These are phyloP conservation scores for Termitomyces sp. DNA, from an alignment of 768 basidiomycete genomes.

Conservation along the genomic window DNA sequence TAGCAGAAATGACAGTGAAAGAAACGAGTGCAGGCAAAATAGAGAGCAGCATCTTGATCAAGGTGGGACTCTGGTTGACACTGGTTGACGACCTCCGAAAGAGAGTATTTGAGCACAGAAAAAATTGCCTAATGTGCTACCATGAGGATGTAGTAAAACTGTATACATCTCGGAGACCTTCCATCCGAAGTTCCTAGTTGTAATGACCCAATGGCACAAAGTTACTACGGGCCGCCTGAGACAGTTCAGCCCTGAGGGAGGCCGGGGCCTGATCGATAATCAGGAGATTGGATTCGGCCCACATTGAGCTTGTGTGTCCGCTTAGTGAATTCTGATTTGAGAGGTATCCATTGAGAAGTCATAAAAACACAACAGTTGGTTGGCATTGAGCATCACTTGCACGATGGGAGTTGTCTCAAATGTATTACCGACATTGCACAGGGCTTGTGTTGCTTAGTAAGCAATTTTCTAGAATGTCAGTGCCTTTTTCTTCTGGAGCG, in stretches of 20 bases:
- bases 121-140: too few species aligned
- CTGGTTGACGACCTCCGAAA: neutral
- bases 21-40: conserved; percentile 4
- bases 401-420: too few species aligned
- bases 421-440: too few species aligned
- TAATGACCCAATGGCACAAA: neutral
- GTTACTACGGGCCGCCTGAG: neutral
- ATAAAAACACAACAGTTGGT: neutral
- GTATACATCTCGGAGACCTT: neutral
- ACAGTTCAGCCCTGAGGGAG: neutral
- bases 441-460: neutral
- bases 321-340: too few species aligned
- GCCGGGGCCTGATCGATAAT: too few species aligned
- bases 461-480: neutral
- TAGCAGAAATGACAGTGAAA: conserved; percentile 8
- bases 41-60: conserved; percentile 8
- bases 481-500: too few species aligned
- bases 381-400: neutral
- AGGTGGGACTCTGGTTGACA: neutral
- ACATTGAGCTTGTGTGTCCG: too few species aligned
- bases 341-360: neutral
- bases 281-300: too few species aligned
- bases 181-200: neutral
- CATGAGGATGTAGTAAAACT: too few species aligned
- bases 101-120: neutral